These are phyloP conservation scores for Glebionis coronaria DNA, from an alignment of 129 eudicot species.

Conservation along the genomic window DNA sequence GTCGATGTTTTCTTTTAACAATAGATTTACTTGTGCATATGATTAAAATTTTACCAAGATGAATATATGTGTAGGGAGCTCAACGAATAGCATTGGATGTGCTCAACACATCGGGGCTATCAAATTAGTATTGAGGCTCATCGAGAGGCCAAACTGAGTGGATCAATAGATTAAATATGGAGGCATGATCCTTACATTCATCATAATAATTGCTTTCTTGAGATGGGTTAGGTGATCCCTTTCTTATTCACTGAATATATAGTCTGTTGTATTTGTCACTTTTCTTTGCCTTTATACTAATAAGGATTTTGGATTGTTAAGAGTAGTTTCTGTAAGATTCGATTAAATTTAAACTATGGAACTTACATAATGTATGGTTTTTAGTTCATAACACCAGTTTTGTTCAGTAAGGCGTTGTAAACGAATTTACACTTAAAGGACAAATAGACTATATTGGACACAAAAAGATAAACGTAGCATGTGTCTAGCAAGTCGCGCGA, in stretches of 20 bases:
- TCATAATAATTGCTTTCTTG: slow-evolving; percentile 71
- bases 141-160: slow-evolving; percentile 79
- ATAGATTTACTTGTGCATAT: slow-evolving; percentile 4
- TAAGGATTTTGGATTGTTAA: slow-evolving; percentile 12
- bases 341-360: too few species aligned
- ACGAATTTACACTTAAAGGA: too few species aligned
- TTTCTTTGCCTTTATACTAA: slow-evolving; percentile 6
- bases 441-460: too few species aligned
- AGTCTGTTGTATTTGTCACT: slow-evolving; percentile 23
- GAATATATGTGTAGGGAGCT: slow-evolving; percentile 62
- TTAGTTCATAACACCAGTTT: too few species aligned
- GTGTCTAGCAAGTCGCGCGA: too few species aligned
- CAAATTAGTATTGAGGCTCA: slow-evolving; percentile 79
- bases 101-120: slow-evolving; percentile 81
- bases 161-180: slow-evolving; percentile 91
- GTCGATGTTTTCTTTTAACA: neutral
- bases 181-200: slow-evolving; percentile 79
- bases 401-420: too few species aligned
- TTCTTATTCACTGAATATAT: slow-evolving; percentile 11
- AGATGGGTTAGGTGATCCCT: slow-evolving; percentile 66
- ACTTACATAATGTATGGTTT: too few species aligned
- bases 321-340: neutral
- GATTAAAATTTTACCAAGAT: neutral
- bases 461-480: too few species aligned
- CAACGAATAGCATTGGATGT: slow-evolving; percentile 94